These are phyloP conservation scores for Lepidium didymum DNA, from an alignment of 345 rosid genomes.

Conservation along the genomic window DNA sequence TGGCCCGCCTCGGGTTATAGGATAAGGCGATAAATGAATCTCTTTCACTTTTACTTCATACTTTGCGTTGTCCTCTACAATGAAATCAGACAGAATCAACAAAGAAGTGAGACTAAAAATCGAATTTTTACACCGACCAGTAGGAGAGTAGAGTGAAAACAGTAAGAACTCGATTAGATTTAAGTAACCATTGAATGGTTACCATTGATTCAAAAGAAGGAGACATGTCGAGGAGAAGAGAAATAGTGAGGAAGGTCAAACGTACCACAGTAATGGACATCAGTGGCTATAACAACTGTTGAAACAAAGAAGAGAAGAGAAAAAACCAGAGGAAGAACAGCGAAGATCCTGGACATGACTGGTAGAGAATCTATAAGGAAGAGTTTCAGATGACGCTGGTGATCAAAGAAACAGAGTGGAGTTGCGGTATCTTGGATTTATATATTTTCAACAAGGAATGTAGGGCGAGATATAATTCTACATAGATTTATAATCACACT, in stretches of 20 bases:
- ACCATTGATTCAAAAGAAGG: not conserved
- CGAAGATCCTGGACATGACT: not conserved
- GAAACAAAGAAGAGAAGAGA: not conserved
- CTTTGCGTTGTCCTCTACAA: conserved; percentile 48
- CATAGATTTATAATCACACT: too few relatives aligned
- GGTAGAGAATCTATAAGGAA: not conserved
- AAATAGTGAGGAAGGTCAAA: not conserved
- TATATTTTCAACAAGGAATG: not conserved
- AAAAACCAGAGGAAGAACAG: not conserved
- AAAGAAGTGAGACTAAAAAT: not conserved
- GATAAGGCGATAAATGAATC: conserved; percentile 56
- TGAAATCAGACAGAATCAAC: not conserved
- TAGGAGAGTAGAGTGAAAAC: not conserved
- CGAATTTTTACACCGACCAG: not conserved
- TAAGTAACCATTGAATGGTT: not conserved
- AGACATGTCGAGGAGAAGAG: not conserved
- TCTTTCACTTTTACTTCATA: conserved; percentile 54
- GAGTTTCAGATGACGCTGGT: not conserved
- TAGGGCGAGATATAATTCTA: not conserved
- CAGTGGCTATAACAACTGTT: conserved; percentile 6
- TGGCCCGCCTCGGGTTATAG: conserved; percentile 43
- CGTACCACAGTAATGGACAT: conserved; percentile 26
- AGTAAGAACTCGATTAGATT: not conserved
- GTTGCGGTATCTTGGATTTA: not conserved
- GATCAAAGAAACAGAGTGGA: conserved; percentile 11